Conservation (phyloP, 495 filamentous ascomycete genomes). For the Polyplosphaeria fusca region DNA sequence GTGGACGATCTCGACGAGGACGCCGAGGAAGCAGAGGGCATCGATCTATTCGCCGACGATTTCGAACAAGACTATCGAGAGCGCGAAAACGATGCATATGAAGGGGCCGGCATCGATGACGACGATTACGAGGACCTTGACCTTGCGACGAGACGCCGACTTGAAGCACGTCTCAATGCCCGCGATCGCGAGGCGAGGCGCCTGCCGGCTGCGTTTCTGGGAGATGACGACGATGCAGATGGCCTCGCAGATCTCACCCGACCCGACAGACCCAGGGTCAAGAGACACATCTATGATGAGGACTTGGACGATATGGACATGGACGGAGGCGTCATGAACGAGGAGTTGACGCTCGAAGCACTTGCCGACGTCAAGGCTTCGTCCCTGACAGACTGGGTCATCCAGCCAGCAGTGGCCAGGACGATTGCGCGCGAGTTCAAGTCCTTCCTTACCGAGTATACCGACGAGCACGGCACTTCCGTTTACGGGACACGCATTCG, state of each 20-base stretch:
- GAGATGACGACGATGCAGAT: conserved; percentile 79
- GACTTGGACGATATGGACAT: conserved; percentile 85
- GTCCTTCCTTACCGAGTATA: conserved; percentile 94
- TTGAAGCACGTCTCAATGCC: conserved; percentile 78
- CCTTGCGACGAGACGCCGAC: conserved; percentile 63
- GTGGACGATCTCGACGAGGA: conserved; percentile 94
- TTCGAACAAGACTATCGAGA: conserved; percentile 79
- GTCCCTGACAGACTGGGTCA: conserved; percentile 87
- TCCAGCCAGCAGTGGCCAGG: conserved; percentile 82
- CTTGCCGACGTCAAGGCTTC: conserved; percentile 91
- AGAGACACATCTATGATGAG: conserved; percentile 87
- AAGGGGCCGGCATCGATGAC: conserved; percentile 72
- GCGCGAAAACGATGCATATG: conserved; percentile 63
- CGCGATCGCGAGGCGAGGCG: conserved; percentile 73
- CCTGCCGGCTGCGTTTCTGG: conserved; percentile 80
- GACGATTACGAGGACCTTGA: conserved; percentile 76
- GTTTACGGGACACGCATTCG: conserved; percentile 92
- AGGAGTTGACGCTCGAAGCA: conserved; percentile 87
- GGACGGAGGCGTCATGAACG: conserved; percentile 87
- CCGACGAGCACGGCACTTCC: conserved; percentile 77
- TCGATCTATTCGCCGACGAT: conserved; percentile 88
- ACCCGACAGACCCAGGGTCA: conserved; percentile 74
- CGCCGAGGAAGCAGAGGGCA: conserved; percentile 90
- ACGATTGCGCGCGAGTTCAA: conserved; percentile 97
- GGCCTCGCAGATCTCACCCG: conserved; percentile 67